Evolutionary conservation across 768 basidiomycete species (phyloP), one percentile per base, ranked within the genome.

Genomic region (Tephrocybe sp.): DNA sequence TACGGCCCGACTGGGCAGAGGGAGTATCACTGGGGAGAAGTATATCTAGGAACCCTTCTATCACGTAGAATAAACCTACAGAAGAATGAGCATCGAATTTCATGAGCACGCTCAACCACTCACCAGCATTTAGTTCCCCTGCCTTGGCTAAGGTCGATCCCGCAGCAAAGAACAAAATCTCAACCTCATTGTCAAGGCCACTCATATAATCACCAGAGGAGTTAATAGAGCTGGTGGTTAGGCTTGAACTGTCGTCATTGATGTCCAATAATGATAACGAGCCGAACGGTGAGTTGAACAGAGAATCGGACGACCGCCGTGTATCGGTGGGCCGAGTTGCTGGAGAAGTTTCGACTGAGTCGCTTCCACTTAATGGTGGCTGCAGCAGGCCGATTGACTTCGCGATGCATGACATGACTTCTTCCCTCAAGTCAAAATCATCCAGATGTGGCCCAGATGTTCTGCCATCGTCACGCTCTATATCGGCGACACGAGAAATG

Each of bases 341-440:
- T 36, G 90, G 88, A 0, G 88, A 88, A 2, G 79, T 77, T 55
- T 86, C 85, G 2, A 78, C 68, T 2, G 86, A 88, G 32, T 83
- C 84, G 40, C 72, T 75, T 36, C 79, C 84, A 49, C 85, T 88
- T 17, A 90, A 68, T 2, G 93, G 85, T 3, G 94, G 90, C 57
- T 97, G 95, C 20, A 92, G 72, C 11, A 99, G 77, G 3, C 97
- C 97, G 51, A 99, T 98, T 2, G 93, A 96, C 66, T 96, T 95
- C 1, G 96, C 94, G 54, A 99, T 95, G 66, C 93, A 96, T 0
- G 90, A 88, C 93, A 98, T 94, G 26, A 99, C 95, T 58, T 92
- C 94, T 58, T 94, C 92, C 30, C 92, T 83, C n/a, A 98, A 80
- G 65, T 98, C 93, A 58, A 98, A 95, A 18, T 95, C 92, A 21